Percentiles rank a stretch among this genome's conserved stretches.
phyloP scores from a whole-genome alignment of 2,329 filamentous ascomycete genomes.

The Fonsecaea multimorphosa region DNA sequence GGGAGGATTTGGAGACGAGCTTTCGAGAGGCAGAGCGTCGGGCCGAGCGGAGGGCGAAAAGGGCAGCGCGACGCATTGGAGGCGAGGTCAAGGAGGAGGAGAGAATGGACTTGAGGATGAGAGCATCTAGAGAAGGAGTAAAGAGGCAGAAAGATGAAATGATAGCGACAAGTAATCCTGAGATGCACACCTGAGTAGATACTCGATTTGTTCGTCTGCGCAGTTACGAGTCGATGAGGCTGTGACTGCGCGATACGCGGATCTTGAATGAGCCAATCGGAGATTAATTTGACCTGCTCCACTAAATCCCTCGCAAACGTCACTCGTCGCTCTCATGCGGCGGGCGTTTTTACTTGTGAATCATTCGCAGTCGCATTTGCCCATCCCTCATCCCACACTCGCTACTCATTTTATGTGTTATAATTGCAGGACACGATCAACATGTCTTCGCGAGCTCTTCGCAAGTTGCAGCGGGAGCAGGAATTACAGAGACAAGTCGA shows the following conservation, averaged over 20 bases:
- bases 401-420: background rate
- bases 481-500: conserved; percentile 61
- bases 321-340: background rate
- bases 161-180: background rate
- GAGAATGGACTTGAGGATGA: conserved; percentile 17
- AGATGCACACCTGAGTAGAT: background rate
- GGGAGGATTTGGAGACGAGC: conserved; percentile 43
- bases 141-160: background rate
- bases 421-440: conserved; percentile 2
- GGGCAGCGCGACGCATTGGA: conserved; percentile 56
- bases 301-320: background rate
- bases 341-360: background rate
- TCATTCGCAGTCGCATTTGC: background rate
- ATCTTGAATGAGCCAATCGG: conserved; percentile 5
- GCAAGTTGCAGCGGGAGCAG: conserved; percentile 67
- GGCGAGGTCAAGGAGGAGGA: conserved; percentile 23
- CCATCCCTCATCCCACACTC: background rate
- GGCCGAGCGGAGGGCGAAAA: conserved; percentile 56
- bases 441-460: conserved; percentile 71
- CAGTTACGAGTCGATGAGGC: background rate
- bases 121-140: conserved; percentile 16
- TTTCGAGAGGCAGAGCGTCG: conserved; percentile 54
- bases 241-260: background rate
- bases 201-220: conserved; percentile 1
- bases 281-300: background rate